Base-by-base conservation (phyloP, 768 basidiomycete genomes). In the Termitomyces sp. region DNA sequence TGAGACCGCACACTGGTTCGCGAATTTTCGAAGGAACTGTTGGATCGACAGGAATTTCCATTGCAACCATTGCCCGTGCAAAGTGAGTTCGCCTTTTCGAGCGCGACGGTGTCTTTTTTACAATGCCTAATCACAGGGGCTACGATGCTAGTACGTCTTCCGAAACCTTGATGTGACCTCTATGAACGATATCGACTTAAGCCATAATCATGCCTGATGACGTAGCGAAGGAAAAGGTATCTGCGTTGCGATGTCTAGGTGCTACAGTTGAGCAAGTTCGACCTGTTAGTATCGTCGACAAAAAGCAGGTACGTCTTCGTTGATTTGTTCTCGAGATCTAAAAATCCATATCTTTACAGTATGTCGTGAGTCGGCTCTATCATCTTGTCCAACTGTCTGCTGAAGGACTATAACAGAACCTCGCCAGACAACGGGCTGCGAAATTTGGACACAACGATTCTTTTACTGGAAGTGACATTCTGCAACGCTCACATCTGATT, bases 21-120 rank as follows among this genome's bases (percentile, higher is more conserved):
- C 85, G 92, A 7, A 94, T 99, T 41, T 99, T 98, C 59, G 97
- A 98, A 71, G 97, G 97, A 4, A 99, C 96, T 0, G 93, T 96
- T 4, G 97, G 93, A 8, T 95, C 93, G 0, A 97, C 95, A 0
- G 95, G 97, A 6, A 98, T 98, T 58, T 97, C 95, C 1, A 87
- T 99, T 53, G 96, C 97, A 0, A 97, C 91, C 3, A 90, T 99
- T 53, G 91, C 94, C 1, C 82, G 82, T 63, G 94, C 95, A 12
- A 86, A 89, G 93, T 91, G 64, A 51, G 82, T 46, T 23, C 50
- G n/a, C 40, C 32, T 28, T 28, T 55, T 53, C 53, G 36, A 59
- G 20, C 38, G 48, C 13, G 38, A 50, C 46, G 28, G 14, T 9
- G 55, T 33, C 18, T 36, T n/a, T 18, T 14, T 48, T 7, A 47